A percentile compares a stretch with the other conserved stretches of the same genome.
These are phyloP conservation scores for Arabis alpina DNA, from an alignment of 345 rosid genomes.

Conservation along the genomic window DNA sequence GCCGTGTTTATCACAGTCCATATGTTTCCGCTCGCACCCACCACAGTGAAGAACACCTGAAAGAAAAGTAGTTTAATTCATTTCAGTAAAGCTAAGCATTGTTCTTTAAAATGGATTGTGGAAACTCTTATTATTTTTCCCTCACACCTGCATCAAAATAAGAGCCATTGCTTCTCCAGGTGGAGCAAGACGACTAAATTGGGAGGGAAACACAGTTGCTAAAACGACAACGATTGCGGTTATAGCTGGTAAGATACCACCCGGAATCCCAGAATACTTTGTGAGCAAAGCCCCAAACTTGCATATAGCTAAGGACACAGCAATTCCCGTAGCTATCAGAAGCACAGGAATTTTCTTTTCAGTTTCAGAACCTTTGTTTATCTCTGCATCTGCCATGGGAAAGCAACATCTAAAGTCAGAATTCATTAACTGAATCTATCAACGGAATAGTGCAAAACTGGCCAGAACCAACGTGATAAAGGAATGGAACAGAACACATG, in stretches of 20 bases:
- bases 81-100: background rate
- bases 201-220: constrained; percentile 76
- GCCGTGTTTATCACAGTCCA: constrained; percentile 84
- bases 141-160: constrained; percentile 82
- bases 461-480: background rate
- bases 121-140: background rate
- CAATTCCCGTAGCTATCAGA: constrained; percentile 65
- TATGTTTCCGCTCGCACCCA: constrained; percentile 86
- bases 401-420: constrained; percentile 11
- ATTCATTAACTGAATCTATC: constrained; percentile 3
- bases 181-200: constrained; percentile 74
- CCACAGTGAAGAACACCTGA: constrained; percentile 86
- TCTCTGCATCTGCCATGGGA: constrained; percentile 48
- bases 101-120: background rate
- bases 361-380: constrained; percentile 43
- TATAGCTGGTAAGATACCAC: constrained; percentile 79
- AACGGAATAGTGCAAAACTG: background rate
- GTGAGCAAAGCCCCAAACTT: constrained; percentile 58
- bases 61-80: background rate
- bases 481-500: constrained; percentile 18
- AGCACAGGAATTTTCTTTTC: constrained; percentile 62
- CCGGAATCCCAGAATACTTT: constrained; percentile 62
- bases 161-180: constrained; percentile 91
- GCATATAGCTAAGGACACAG: constrained; percentile 84
- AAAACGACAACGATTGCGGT: constrained; percentile 75